Evolutionary conservation across 108 stramenopile genomes (phyloP), one percentile per base, ranked within the genome.

Genomic region (Parmales sp.): DNA sequence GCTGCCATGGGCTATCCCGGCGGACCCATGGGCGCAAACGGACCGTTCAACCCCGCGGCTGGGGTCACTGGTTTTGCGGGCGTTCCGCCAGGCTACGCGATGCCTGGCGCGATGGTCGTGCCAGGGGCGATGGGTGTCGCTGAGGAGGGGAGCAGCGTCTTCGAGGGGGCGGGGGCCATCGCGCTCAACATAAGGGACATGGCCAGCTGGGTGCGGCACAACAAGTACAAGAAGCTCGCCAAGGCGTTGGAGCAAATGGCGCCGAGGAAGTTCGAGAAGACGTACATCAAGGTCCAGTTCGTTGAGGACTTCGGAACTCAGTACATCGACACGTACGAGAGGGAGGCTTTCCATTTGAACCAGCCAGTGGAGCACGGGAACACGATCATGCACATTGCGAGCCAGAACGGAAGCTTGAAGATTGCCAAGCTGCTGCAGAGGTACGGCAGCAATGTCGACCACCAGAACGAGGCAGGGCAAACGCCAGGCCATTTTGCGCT

Each of bases 401-500:
- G 85, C 18, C 90, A 92, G 51, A 92, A 85, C 38, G 88, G 90
- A 20, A 82, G 80, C 64, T 54, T 79, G 16, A 79, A 82, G 77
- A 75, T 90, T n/a, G 75, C 74, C 31, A 83, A 88, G 74, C 63
- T 87, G 23, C 77, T 86, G 1, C 13, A 83, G 25, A 43, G 67
- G 18, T 88, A 90, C 67, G 90, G 90, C 26, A 84, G 84, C 0
- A 88, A 92, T 68, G 79, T 79, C 26, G 88, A 92, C 51, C 90
- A 92, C 68, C 88, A 90, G 75, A 92, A 90, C 80, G 76, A 82
- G 37, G 64, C 71, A 38, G 89, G 89, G 26, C 84, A 92, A 18
- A 90, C 86, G 5, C 78, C 89, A n/a, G 82, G 83, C 34, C 91
- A 92, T 69, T 92, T 80, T 71, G 86, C 87, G 8, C 76, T 89